Percentiles rank a stretch among this genome's conserved stretches.
phyloP scores from a whole-genome alignment of 768 basidiomycete genomes.

The Rossbeevera mucosa region DNA sequence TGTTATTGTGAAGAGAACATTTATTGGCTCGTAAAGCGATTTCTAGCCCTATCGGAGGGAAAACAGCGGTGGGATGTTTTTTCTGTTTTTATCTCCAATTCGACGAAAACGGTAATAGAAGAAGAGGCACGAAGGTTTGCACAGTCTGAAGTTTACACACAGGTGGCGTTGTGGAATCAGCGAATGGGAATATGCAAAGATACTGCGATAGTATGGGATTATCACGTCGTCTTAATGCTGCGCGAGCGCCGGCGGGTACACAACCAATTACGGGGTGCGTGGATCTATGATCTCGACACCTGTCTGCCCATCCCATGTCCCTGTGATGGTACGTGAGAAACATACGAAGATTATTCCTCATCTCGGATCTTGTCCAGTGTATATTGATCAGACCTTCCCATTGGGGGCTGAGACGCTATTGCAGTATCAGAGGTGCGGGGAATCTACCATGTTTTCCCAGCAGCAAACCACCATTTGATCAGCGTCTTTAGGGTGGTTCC shows the following conservation, averaged over 20 bases:
- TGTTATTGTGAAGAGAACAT: slow-evolving; percentile 75
- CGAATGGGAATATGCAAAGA: slow-evolving; percentile 35
- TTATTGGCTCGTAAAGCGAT: slow-evolving; percentile 50
- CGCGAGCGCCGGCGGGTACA: slow-evolving; percentile 26
- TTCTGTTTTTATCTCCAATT: slow-evolving; percentile 65
- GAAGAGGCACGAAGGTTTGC: slow-evolving; percentile 1
- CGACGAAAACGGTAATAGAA: slow-evolving; percentile 52
- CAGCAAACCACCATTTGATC: slow-evolving; percentile 6
- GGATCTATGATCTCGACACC: slow-evolving; percentile 73
- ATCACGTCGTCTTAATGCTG: slow-evolving; percentile 63
- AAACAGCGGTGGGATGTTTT: slow-evolving; percentile 44
- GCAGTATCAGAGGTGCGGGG: slow-evolving; percentile 44
- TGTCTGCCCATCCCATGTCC: slow-evolving; percentile 46
- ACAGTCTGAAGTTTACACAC: slow-evolving; percentile 4
- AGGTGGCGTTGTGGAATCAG: slow-evolving; percentile 69
- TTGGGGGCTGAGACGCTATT: slow-evolving; percentile 24
- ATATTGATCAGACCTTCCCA: slow-evolving; percentile 44
- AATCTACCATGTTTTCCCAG: slow-evolving; percentile 4
- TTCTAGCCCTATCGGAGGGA: slow-evolving; percentile 31
- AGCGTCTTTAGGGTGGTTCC: slow-evolving; percentile 63
- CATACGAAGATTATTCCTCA: slow-evolving; percentile 2
- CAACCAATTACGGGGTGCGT: slow-evolving; percentile 26
- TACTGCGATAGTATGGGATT: slow-evolving; percentile 62
- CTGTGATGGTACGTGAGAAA: slow-evolving; percentile 40
- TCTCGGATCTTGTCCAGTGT: slow-evolving; percentile 35